Base-by-base conservation (phyloP, 805 yeast genomes). In the Schwanniomyces vanrijiae region DNA sequence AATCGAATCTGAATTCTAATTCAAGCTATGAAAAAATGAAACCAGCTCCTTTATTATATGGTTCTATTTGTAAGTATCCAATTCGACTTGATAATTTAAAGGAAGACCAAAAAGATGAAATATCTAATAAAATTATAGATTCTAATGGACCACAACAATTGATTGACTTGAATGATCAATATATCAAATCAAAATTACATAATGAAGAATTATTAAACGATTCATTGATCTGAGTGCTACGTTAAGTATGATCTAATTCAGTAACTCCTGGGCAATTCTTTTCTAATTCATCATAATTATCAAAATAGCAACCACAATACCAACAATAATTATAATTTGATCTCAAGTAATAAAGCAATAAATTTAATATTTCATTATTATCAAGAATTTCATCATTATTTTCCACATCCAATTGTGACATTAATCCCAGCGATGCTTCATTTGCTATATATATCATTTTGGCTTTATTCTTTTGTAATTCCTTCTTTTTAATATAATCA, bases 231-330 rank as follows among this genome's bases (percentile, higher is more conserved):
- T 45, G 35, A 24, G 3, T 9, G 3, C n/a, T 11, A 3, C 33
- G 2, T 29, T 34, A 39, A 25, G 26, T 20, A 26, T 80, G 85
- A 18, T 73, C 80, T 16, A 62, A 70, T 50, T 74, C 78, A 2
- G 53, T 49, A 0, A 59, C 45, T 0, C 86, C 86, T 2, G 85
- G 85, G 55, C 86, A 81, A 43, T 65, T 59, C 13, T 58, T 53
- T 13, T 47, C 62, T 18, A 81, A 50, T 24, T 79, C 83, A 1
- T 54, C 50, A 42, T 61, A 64, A 46, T 60, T 62, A 1, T 59
- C 57, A 53, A 64, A 81, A 28, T 51, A 50, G 3, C 58, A 55
- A 1, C 83, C 84, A 59, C 86, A 81, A 60, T 68, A 81, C 54
- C 62, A 75, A 53, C 86, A 81, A 53, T 73, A 81, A 47, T 58